Evolutionary conservation across 805 yeast genomes (phyloP).

Genomic region (Saturnispora ahearnii): DNA sequence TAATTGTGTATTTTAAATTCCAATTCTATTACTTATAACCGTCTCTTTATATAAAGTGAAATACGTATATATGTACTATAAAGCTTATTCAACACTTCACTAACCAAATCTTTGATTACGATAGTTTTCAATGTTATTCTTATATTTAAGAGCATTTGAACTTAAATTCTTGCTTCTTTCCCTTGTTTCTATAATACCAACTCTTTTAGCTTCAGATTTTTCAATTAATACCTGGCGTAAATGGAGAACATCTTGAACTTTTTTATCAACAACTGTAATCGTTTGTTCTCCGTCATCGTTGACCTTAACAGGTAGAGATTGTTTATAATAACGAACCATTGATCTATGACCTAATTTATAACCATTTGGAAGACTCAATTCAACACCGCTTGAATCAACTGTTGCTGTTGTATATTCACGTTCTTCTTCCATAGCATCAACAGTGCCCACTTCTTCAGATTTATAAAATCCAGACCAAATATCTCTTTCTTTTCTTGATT

Average conservation of each 20-base stretch:
- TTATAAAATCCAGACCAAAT: constrained; percentile 71
- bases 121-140: constrained; percentile 70
- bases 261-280: constrained; percentile 14
- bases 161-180: constrained; percentile 27
- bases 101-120: constrained; percentile 29
- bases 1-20: not conserved
- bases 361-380: constrained; percentile 69
- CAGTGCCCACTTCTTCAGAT: constrained; percentile 27
- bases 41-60: not conserved
- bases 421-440: constrained; percentile 9
- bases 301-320: constrained; percentile 37
- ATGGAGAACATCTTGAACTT: constrained; percentile 14
- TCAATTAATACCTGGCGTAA: constrained; percentile 11
- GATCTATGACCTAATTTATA: constrained; percentile 71
- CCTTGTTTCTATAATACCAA: constrained; percentile 19
- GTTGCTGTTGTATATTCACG: constrained; percentile 23
- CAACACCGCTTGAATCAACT: constrained; percentile 39
- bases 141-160: constrained; percentile 44
- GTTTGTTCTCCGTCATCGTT: constrained; percentile 51
- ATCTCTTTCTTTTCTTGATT: constrained; percentile 61
- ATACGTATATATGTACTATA: not conserved
- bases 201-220: constrained; percentile 38
- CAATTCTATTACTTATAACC: not conserved
- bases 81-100: not conserved
- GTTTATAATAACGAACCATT: constrained; percentile 58